These are phyloP conservation scores for Pythium apleroticum DNA, from an alignment of 352 stramenopile genomes.

Conservation along the genomic window DNA sequence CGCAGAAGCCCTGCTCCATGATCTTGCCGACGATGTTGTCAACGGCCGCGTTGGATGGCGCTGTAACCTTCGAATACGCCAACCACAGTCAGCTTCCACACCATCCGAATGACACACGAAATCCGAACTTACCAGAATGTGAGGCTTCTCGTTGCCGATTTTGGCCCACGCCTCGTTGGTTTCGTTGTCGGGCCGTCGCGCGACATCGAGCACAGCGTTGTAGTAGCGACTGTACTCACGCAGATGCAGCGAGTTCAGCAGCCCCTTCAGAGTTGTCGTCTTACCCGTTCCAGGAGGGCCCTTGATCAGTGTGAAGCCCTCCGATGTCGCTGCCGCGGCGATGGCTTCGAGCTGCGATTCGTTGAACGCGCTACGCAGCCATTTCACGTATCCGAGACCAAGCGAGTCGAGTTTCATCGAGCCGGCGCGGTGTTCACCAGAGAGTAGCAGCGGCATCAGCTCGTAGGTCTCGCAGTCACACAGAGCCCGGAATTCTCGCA, in stretches of 20 bases:
- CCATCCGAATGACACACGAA: background rate
- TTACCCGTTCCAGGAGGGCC: conserved; percentile 89
- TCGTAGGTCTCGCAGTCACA: conserved; percentile 80
- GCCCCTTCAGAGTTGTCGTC: conserved; percentile 90
- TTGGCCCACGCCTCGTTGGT: conserved; percentile 79
- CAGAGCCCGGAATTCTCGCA: conserved; percentile 85
- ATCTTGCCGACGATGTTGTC: conserved; percentile 98
- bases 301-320: conserved; percentile 93
- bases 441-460: conserved; percentile 76
- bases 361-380: conserved; percentile 83
- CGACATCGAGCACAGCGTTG: conserved; percentile 85
- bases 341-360: conserved; percentile 91
- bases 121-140: conserved; percentile 73
- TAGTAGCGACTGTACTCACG: conserved; percentile 93
- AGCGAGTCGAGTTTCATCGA: conserved; percentile 84
- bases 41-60: conserved; percentile 94
- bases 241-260: conserved; percentile 92
- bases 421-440: conserved; percentile 59
- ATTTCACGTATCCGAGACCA: conserved; percentile 77
- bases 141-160: conserved; percentile 90
- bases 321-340: conserved; percentile 76
- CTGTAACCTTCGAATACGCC: conserved; percentile 55
- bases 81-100: background rate
- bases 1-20: conserved; percentile 94
- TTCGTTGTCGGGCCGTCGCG: conserved; percentile 71